Base-by-base conservation (phyloP, 2,329 filamentous ascomycete species). In the Periconia sp. region DNA sequence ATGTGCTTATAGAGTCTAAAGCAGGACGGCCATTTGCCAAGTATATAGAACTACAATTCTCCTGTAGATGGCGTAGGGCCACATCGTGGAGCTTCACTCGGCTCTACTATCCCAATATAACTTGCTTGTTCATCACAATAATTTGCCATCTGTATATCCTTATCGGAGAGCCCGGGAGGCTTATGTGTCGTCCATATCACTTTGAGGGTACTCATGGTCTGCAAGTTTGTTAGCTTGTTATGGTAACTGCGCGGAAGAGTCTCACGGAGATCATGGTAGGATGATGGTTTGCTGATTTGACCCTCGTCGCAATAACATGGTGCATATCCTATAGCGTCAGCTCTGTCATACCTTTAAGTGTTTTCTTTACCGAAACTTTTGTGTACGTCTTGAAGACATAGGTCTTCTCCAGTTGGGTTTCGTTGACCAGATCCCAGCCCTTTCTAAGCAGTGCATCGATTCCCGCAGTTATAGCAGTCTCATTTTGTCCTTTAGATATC, bases 141-240 rank as follows among this genome's bases (percentile, higher is more conserved):
- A 38, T 43, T 40, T 23, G 55, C 51, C 51, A 58, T 58, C 22
- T 41, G 25, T 19, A 45, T 51, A 30, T 58, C 50, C 23, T 57
- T 55, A 13, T 31, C 13, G 16, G 51, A 48, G n/a, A 58, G 46
- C 8, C 54, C 55, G 5, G 40, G 45, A 17, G 55, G 54, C 24
- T 50, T 21, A 38, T 58, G 55, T 26, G 54, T 58, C 19, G 50
- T 56, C 51, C 45, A 58, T 23, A 40, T 40, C 13, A 58, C 46
- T 18, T 44, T 37, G 16, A 58, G 48, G 28, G 48, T 50, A 19
- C 48, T 51, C 10, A 23, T 17, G 31, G 52, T 36, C 54, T 58
- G 38, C 7, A 33, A 13, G 3, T 13, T n/a, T 29, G 21, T 23
- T 4, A 41, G 35, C 33, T 28, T 36, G 23, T 41, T 3, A 26